Base-by-base conservation (phyloP, 2,329 filamentous ascomycete species). In the Fusarium bulbicola region DNA sequence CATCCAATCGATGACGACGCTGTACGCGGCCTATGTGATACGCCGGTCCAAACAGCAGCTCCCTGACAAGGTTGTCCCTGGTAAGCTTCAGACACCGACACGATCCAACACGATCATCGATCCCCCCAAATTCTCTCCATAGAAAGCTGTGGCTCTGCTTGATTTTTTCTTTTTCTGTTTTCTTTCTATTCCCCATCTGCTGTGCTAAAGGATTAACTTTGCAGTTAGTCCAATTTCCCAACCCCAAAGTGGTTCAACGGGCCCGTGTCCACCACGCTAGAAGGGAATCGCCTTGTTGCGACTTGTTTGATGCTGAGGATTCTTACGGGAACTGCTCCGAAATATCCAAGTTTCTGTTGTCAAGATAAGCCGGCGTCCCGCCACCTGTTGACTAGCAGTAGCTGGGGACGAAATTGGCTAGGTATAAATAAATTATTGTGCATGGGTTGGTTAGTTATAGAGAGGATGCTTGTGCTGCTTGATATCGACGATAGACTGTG, bases 381-480 rank as follows among this genome's bases (percentile, higher is more conserved):
- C 74, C 70, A 76, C 74, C 73, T 73, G 73, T 59, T 46, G 21
- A 53, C 66, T 74, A 74, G 65, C 47, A 66, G 47, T 40, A 47
- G 30, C 49, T 21, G 21, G 45, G 36, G 46, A 42, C 34, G 45
- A 52, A 39, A 43, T 56, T 46, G 39, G 20, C 18, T 37, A 28
- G 26, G 45, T n/a, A 30, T 30, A 47, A 21, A 21, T 34, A 46
- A 57, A 32, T 47, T 63, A 20, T 45, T 45, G 26, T 24, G 45
- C 28, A 30, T 46, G 52, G 16, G 28, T 59, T 34, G 14, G 32
- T 34, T 34, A 16, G 32, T 34, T 47, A 6, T 32, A 24, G 52
- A 37, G 54, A 46, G 47, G 40, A 62, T 59, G 34, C 32, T 28
- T 43, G 20, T 18, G 45, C 42, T 60, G 53, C 49, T 52, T 37